phyloP scores from a whole-genome alignment of 352 stramenopile genomes.

The Pythium monospermum region DNA sequence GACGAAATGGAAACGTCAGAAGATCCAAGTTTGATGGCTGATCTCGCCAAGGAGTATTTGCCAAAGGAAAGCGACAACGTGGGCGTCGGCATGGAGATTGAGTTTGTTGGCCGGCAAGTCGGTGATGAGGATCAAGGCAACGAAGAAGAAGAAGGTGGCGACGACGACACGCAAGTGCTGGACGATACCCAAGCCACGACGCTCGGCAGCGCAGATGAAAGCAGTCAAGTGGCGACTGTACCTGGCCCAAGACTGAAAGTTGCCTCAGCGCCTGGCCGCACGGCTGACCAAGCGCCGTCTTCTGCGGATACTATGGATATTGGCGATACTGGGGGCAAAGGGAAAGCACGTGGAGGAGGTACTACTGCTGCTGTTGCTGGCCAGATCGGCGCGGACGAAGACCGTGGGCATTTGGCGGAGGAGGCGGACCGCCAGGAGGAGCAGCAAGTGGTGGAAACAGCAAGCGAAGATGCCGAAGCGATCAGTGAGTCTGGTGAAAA shows the following conservation, averaged over 20 bases:
- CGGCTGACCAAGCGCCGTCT: too few relatives aligned
- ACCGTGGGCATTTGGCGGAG: conserved; percentile 1
- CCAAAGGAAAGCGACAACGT: background rate
- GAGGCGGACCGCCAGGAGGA: background rate
- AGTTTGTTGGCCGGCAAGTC: background rate
- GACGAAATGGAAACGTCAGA: background rate
- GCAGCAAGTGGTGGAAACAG: too few relatives aligned
- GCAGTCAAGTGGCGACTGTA: background rate
- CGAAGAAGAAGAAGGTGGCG: conserved; percentile 10
- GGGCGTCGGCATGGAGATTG: background rate
- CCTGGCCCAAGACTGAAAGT: background rate
- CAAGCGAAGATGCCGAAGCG: too few relatives aligned
- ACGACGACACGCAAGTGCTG: conserved; percentile 16
- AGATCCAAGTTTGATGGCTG: conserved; percentile 3
- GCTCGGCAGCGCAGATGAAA: too few relatives aligned
- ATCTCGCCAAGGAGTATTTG: background rate
- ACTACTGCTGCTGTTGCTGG: background rate
- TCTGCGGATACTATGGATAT: background rate
- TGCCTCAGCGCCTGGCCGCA: too few relatives aligned
- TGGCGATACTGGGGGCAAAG: background rate
- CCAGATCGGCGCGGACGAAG: background rate
- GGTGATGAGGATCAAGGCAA: background rate
- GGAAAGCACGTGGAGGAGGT: background rate
- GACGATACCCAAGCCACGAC: background rate
- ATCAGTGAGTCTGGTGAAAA: too few relatives aligned